phyloP scores from a whole-genome alignment of 805 yeast species.

The Saccharomycopsis schoenii region DNA sequence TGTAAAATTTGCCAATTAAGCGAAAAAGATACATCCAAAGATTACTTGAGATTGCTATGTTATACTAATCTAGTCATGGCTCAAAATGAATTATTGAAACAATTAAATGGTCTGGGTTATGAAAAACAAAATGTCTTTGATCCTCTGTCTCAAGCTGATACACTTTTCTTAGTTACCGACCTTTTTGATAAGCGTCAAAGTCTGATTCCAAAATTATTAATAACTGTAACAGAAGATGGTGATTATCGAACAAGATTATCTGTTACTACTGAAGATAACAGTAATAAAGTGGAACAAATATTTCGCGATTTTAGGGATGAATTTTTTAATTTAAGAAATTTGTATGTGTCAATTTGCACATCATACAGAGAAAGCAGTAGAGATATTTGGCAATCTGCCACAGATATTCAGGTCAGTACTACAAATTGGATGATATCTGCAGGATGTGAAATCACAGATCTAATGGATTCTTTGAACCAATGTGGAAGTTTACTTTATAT shows the following conservation, averaged over 20 bases:
- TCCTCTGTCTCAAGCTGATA: background rate
- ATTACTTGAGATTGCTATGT: conserved; percentile 44
- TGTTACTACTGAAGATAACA: background rate
- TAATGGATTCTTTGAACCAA: conserved; percentile 56
- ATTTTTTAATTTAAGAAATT: conserved; percentile 65
- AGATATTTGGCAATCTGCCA: conserved; percentile 47
- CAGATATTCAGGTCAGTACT: conserved; percentile 50
- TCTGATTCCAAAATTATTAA: background rate
- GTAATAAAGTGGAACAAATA: background rate
- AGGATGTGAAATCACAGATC: conserved; percentile 54
- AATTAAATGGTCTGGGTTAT: conserved; percentile 21
- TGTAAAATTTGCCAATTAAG: conserved; percentile 56
- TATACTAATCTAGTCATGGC: conserved; percentile 57
- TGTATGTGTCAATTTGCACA: conserved; percentile 61
- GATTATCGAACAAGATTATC: background rate
- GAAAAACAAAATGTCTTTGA: background rate
- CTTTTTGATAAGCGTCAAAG: background rate
- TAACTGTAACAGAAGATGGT: background rate
- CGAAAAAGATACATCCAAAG: conserved; percentile 29
- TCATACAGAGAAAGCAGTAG: conserved; percentile 36
- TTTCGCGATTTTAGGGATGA: conserved; percentile 59
- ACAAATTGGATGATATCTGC: conserved; percentile 69
- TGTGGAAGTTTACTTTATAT: conserved; percentile 60
- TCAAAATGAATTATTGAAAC: conserved; percentile 48
- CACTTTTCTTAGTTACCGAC: background rate